These are phyloP conservation scores for Oryza punctata DNA, from an alignment of 176 grass and related monocot genomes.

Conservation along the genomic window DNA sequence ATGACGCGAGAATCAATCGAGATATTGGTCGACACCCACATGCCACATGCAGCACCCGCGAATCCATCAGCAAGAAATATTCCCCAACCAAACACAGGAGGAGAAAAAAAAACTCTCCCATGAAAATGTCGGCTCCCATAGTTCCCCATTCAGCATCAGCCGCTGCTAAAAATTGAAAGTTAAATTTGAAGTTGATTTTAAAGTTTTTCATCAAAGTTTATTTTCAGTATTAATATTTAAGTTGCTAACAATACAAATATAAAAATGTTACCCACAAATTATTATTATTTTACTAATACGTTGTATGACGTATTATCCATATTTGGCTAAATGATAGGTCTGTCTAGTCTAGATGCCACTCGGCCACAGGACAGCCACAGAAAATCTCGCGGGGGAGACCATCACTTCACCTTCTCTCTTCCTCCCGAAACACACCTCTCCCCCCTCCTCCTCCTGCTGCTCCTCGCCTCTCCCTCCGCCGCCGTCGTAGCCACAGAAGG, in stretches of 20 bases:
- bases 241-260: too few relatives aligned
- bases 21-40: neutral
- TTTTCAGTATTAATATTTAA: too few relatives aligned
- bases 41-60: neutral
- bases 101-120: too few relatives aligned
- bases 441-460: neutral
- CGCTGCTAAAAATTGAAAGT: too few relatives aligned
- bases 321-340: too few relatives aligned
- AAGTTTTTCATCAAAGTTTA: too few relatives aligned
- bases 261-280: too few relatives aligned
- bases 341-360: neutral
- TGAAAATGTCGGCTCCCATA: too few relatives aligned
- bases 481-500: neutral
- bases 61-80: neutral
- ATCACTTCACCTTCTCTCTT: constrained; percentile 27
- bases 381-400: constrained; percentile 43
- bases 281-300: too few relatives aligned
- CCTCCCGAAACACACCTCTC: neutral
- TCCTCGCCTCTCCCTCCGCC: neutral
- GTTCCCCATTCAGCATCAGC: too few relatives aligned
- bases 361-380: constrained; percentile 27
- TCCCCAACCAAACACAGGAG: neutral
- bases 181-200: too few relatives aligned
- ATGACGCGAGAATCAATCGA: neutral
- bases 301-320: too few relatives aligned